phyloP scores from a whole-genome alignment of 2,329 filamentous ascomycete species.

The Botrytis pseudocinerea region DNA sequence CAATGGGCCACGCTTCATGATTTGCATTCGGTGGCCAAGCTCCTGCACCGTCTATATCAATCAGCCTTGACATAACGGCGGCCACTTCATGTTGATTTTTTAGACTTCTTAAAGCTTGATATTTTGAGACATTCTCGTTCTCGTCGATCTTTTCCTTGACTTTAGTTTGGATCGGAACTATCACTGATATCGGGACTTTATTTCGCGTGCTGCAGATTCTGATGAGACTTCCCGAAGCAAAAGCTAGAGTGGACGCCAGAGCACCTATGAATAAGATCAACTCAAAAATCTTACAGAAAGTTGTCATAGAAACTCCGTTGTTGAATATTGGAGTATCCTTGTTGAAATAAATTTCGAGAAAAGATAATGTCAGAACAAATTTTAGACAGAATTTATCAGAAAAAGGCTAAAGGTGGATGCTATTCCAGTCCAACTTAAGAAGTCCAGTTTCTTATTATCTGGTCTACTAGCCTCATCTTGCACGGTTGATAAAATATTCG shows the following conservation, averaged over 20 bases:
- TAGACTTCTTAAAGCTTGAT: conserved; percentile 6
- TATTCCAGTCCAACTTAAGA: background rate
- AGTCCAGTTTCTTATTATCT: background rate
- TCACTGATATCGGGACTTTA: background rate
- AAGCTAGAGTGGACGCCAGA: conserved; percentile 10
- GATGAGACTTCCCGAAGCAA: background rate
- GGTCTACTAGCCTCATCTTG: background rate
- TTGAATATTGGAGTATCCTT: conserved; percentile 10
- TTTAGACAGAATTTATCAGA: background rate
- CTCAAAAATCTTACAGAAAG: conserved; percentile 4
- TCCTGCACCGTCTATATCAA: conserved; percentile 21
- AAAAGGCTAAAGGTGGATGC: background rate
- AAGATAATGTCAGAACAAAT: background rate
- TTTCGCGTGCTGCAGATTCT: background rate
- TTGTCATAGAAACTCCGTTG: background rate
- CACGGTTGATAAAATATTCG: background rate
- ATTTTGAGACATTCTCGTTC: conserved; percentile 17
- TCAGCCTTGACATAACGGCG: background rate
- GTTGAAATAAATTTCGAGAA: background rate
- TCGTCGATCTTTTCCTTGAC: background rate
- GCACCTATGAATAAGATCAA: background rate
- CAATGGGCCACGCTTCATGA: conserved; percentile 9
- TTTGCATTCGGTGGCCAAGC: conserved; percentile 20
- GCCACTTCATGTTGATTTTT: conserved; percentile 16
- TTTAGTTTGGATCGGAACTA: background rate